Evolutionary conservation across 139 green algal genomes (phyloP), one percentile per base, ranked within the genome.

Genomic region (Haematococcus lacustris): DNA sequence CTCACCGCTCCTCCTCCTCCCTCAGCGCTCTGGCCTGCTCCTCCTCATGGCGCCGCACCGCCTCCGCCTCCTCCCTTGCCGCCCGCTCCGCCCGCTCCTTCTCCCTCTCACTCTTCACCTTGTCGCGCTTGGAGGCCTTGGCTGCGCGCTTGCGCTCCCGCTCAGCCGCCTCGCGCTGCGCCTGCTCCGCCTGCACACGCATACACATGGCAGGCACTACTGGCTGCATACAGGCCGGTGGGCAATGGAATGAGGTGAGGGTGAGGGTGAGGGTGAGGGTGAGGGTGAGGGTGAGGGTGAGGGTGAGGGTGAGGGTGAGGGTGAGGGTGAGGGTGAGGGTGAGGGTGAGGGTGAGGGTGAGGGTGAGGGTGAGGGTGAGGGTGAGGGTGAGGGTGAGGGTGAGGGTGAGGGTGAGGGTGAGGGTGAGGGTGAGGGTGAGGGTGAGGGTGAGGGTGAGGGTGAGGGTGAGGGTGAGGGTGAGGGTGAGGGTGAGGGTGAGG

Each of bases 51-150:
- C 47, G 32, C 5, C 32, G 65, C 66, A 74, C 66, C n/a, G 38
- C n/a, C 47, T 72, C 77, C 35, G 76, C 65, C 28, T 51, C 72
- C 66, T 83, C 80, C 38, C 72, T 78, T 7, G 74, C 85, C 13
- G 61, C 53, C 64, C 63, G 59, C 75, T 89, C 83, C 21, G 81
- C 82, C 38, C 70, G 70, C 26, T 67, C 35, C 2, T 70, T 61
- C 73, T 91, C 89, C 78, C 90, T 92, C 57, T 90, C 87, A 21
- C 37, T 74, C 73, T 82, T 82, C 21, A 39, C 76, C 76, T 86
- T 85, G 30, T 88, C 82, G 71, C 82, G 85, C 71, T 88, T 90
- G 76, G 84, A 83, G 23, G 73, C 71, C 76, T 86, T 83, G 40
- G 70, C 51, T 28, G 76, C 60, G 68, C 80, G 82, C 67, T 79